A percentile compares a stretch with the other conserved stretches of the same genome.
Evolutionary conservation across 352 stramenopile species (phyloP).

Genomic region (Achlya hypogyna): DNA sequence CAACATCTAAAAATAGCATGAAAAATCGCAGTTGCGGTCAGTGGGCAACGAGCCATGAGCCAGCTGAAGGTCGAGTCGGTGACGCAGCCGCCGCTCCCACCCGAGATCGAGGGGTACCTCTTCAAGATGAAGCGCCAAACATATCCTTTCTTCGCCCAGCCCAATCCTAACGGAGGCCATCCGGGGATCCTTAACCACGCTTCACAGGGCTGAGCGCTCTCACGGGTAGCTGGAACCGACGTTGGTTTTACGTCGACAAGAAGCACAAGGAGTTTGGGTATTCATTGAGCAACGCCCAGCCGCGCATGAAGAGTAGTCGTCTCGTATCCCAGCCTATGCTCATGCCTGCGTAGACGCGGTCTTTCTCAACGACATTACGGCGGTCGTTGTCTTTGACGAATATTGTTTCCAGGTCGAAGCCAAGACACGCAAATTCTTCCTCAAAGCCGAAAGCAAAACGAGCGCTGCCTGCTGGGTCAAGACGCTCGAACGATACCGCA

Average conservation of each 20-base stretch:
- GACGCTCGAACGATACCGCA: slow-evolving; percentile 71
- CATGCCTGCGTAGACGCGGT: slow-evolving; percentile 50
- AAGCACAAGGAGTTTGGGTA: slow-evolving; percentile 73
- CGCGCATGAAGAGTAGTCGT: slow-evolving; percentile 15
- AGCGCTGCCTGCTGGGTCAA: slow-evolving; percentile 71
- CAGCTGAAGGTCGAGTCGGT: neutral
- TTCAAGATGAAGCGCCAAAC: slow-evolving; percentile 85
- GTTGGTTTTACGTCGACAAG: slow-evolving; percentile 79
- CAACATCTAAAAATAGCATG: slow-evolving; percentile 4
- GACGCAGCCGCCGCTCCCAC: slow-evolving; percentile 38
- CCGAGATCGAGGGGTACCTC: slow-evolving; percentile 77
- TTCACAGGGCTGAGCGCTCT: slow-evolving; percentile 32
- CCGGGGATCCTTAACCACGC: neutral
- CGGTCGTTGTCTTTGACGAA: slow-evolving; percentile 75
- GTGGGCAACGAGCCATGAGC: neutral
- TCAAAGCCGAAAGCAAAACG: slow-evolving; percentile 77
- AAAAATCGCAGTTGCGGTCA: neutral
- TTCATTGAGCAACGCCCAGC: slow-evolving; percentile 31
- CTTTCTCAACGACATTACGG: slow-evolving; percentile 81
- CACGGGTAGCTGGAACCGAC: slow-evolving; percentile 73
- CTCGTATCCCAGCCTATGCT: neutral
- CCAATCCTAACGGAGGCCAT: neutral
- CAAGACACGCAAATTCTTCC: slow-evolving; percentile 74
- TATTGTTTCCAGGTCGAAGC: slow-evolving; percentile 81
- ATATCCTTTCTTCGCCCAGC: neutral